These are phyloP conservation scores for Boletellus emodensis DNA, from an alignment of 768 basidiomycete genomes.

Conservation along the genomic window DNA sequence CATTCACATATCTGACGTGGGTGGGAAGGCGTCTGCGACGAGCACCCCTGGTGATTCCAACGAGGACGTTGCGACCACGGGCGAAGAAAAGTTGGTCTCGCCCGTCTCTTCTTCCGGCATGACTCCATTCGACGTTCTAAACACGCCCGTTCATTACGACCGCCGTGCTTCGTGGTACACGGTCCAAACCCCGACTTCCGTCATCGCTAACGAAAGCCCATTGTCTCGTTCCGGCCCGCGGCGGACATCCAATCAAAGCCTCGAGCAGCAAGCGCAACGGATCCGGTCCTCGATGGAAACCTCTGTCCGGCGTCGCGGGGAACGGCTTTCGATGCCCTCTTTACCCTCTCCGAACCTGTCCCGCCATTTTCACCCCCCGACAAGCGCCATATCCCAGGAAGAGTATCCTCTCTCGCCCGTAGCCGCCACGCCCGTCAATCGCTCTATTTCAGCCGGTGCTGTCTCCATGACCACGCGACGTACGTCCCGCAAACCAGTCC, in stretches of 20 bases:
- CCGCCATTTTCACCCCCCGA: slow-evolving; percentile 16
- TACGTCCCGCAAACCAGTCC: slow-evolving; percentile 54
- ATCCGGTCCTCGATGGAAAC: slow-evolving; percentile 32
- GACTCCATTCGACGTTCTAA: slow-evolving; percentile 18
- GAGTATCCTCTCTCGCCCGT: slow-evolving; percentile 32
- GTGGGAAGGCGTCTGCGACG: slow-evolving; percentile 12
- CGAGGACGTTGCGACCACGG: slow-evolving; percentile 13
- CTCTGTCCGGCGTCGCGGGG: slow-evolving; percentile 21
- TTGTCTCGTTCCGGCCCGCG: slow-evolving; percentile 8
- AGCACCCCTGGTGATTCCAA: slow-evolving; percentile 21
- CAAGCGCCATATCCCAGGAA: slow-evolving; percentile 14
- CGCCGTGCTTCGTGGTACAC: slow-evolving; percentile 21
- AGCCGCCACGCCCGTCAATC: slow-evolving; percentile 19
- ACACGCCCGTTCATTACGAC: slow-evolving; percentile 15
- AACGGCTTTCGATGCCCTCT: slow-evolving; percentile 30
- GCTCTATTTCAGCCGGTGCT: slow-evolving; percentile 26
- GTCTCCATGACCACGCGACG: slow-evolving; percentile 27
- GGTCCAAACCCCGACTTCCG: slow-evolving; percentile 5
- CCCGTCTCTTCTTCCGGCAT: slow-evolving; percentile 12
- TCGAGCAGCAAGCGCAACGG: slow-evolving; percentile 31
- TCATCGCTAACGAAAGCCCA: slow-evolving; percentile 1
- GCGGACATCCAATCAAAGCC: slow-evolving; percentile 13
- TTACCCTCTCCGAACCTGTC: slow-evolving; percentile 14
- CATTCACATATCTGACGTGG: slow-evolving; percentile 8
- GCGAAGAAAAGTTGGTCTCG: slow-evolving; percentile 24